Percentiles rank a stretch among this genome's conserved stretches.
These are phyloP conservation scores for Penicillium olsonii DNA, from an alignment of 2,329 filamentous ascomycete genomes.

Conservation along the genomic window DNA sequence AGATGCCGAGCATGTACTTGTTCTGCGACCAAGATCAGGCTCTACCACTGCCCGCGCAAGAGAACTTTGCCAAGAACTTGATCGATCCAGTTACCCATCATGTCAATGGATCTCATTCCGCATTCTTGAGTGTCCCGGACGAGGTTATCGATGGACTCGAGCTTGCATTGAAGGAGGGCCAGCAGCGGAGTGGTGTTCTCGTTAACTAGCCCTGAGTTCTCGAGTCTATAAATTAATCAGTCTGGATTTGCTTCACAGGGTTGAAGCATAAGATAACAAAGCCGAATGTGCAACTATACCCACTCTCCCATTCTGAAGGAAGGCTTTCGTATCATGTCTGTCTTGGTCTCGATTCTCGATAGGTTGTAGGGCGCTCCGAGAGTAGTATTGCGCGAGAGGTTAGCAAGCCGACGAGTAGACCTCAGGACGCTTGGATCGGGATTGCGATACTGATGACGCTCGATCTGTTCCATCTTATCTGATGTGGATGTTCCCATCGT, in stretches of 20 bases:
- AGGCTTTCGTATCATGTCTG: too few relatives aligned
- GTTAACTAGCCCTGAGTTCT: neutral
- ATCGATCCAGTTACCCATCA: slow-evolving; percentile 34
- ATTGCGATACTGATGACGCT: too few relatives aligned
- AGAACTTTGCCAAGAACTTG: slow-evolving; percentile 29
- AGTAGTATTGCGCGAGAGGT: too few relatives aligned
- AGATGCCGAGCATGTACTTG: slow-evolving; percentile 37
- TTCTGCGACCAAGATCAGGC: slow-evolving; percentile 38
- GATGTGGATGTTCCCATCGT: too few relatives aligned
- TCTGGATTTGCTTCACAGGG: neutral
- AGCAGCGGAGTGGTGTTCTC: slow-evolving; percentile 12
- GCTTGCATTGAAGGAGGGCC: slow-evolving; percentile 25
- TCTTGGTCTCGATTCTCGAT: too few relatives aligned
- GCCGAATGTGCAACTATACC: too few relatives aligned
- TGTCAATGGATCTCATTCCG: slow-evolving; percentile 40
- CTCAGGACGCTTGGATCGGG: too few relatives aligned
- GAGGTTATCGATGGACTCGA: slow-evolving; percentile 37
- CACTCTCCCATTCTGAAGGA: too few relatives aligned
- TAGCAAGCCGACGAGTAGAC: too few relatives aligned
- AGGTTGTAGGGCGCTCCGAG: too few relatives aligned
- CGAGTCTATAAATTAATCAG: neutral
- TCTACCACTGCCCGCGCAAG: slow-evolving; percentile 32
- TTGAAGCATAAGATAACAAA: too few relatives aligned
- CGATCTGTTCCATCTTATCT: too few relatives aligned
- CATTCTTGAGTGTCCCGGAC: slow-evolving; percentile 41